Conservation (phyloP, 768 basidiomycete species). For the Botryobasidium botryosum region DNA sequence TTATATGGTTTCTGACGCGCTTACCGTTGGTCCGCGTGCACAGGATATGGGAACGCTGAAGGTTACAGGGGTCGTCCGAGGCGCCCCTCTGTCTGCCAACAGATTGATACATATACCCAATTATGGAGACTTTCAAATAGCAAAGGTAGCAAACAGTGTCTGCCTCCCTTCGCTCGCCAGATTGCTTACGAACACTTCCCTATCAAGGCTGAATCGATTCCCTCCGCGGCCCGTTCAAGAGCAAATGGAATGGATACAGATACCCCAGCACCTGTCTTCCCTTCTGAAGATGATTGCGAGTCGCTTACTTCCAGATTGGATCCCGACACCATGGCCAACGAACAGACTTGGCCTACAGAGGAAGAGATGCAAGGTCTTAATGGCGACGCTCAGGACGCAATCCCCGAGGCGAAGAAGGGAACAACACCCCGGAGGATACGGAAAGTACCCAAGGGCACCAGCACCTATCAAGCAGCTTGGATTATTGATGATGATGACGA, state of each 20-base stretch:
- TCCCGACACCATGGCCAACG: conserved; percentile 78
- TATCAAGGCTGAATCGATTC: conserved; percentile 40
- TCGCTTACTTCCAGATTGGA: conserved; percentile 76
- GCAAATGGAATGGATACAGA: conserved; percentile 17
- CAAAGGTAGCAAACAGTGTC: conserved; percentile 37
- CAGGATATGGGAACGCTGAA: conserved; percentile 41
- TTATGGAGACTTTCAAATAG: conserved; percentile 74
- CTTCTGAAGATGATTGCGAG: conserved; percentile 49
- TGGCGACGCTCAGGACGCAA: conserved; percentile 14
- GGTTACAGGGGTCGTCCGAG: conserved; percentile 77
- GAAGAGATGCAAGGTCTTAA: conserved; percentile 60
- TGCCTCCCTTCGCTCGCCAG: conserved; percentile 24
- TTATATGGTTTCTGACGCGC: too few species aligned
- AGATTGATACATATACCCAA: conserved; percentile 76
- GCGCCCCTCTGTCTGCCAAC: conserved; percentile 58
- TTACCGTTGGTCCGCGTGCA: too few species aligned
- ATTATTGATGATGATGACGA: conserved; percentile 70
- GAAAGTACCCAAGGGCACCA: conserved; percentile 69
- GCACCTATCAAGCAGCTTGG: conserved; percentile 95
- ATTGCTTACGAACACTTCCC: conserved; percentile 45
- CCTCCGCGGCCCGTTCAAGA: not conserved
- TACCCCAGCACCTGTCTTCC: too few species aligned
- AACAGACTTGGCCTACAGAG: conserved; percentile 98
- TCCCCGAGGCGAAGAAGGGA: conserved; percentile 50
- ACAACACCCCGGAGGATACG: conserved; percentile 70